Evolutionary conservation across 345 rosid species (phyloP).

Genomic region (Acer negundo): DNA sequence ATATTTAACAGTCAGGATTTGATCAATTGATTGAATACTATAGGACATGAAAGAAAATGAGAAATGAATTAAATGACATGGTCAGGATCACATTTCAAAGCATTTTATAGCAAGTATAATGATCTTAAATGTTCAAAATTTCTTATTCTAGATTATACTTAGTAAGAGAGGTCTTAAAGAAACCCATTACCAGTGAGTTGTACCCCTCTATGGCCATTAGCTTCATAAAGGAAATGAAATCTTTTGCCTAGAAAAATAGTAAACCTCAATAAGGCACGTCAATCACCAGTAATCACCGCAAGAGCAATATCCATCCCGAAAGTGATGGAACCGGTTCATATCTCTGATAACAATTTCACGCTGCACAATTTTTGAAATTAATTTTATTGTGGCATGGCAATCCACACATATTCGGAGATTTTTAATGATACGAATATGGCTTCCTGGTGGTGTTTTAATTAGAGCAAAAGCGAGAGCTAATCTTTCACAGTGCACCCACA

Average conservation of each 20-base stretch:
- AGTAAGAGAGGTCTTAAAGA: not conserved
- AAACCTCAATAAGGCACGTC: constrained; percentile 7
- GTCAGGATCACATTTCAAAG: not conserved
- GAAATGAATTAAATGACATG: not conserved
- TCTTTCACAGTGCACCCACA: constrained; percentile 91
- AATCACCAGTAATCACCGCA: constrained; percentile 87
- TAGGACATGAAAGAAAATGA: not conserved
- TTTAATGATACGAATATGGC: constrained; percentile 66
- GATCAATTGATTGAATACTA: not conserved
- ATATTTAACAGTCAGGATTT: not conserved
- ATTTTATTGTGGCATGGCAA: constrained; percentile 73
- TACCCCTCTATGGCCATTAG: constrained; percentile 1
- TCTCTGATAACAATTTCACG: constrained; percentile 77
- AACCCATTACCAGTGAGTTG: not conserved
- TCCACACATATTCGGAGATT: constrained; percentile 80
- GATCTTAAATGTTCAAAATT: not conserved
- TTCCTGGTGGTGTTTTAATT: constrained; percentile 48
- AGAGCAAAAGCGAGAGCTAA: constrained; percentile 79
- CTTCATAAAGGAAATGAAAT: not conserved
- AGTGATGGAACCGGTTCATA: constrained; percentile 85
- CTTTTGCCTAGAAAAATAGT: not conserved
- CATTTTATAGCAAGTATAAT: not conserved
- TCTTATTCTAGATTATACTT: not conserved
- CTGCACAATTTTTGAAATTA: constrained; percentile 58
- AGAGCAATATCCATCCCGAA: constrained; percentile 67